phyloP scores from a whole-genome alignment of 371 early-diverging fungal species.

The Syncephalastrum sp. region DNA sequence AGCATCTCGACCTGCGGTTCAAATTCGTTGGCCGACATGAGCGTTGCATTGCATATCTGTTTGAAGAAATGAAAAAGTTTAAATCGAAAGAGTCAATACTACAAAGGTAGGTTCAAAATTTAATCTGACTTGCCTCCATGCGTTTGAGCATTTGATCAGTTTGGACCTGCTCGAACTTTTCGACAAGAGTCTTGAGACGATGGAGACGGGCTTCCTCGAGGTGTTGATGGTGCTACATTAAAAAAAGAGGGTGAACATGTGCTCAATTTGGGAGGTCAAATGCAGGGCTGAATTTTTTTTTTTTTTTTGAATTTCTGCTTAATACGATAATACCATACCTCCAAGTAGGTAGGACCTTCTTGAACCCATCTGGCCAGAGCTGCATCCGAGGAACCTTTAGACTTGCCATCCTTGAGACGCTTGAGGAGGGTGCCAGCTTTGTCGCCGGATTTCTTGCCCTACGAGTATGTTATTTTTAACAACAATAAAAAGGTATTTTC shows the following conservation, averaged over 20 bases:
- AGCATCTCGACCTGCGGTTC: constrained; percentile 17
- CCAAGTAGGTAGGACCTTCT: constrained; percentile 37
- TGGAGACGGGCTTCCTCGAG: constrained; percentile 22
- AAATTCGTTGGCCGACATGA: constrained; percentile 13
- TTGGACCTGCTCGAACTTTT: constrained; percentile 23
- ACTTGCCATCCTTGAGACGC: constrained; percentile 12
- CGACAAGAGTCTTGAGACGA: constrained; percentile 16
- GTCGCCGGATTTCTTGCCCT: constrained; percentile 10
- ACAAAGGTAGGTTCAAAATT: no score
- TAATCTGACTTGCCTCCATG: constrained; percentile 14
- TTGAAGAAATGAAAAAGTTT: no score
- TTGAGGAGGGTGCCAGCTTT: constrained; percentile 22
- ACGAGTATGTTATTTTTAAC: no score
- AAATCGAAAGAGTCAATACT: no score
- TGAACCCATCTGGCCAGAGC: constrained; percentile 25
- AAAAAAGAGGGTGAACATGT: no score
- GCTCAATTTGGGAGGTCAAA: no score
- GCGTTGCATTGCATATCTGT: background rate
- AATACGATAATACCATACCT: constrained; percentile 18
- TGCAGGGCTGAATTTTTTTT: no score
- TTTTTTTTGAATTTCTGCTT: no score
- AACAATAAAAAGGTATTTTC: no score
- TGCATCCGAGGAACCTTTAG: constrained; percentile 16
- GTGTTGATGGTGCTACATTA: constrained; percentile 13
- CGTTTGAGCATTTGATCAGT: constrained; percentile 25